Evolutionary conservation across 2,329 filamentous ascomycete species (phyloP).

Genomic region (Ascochyta pisi): DNA sequence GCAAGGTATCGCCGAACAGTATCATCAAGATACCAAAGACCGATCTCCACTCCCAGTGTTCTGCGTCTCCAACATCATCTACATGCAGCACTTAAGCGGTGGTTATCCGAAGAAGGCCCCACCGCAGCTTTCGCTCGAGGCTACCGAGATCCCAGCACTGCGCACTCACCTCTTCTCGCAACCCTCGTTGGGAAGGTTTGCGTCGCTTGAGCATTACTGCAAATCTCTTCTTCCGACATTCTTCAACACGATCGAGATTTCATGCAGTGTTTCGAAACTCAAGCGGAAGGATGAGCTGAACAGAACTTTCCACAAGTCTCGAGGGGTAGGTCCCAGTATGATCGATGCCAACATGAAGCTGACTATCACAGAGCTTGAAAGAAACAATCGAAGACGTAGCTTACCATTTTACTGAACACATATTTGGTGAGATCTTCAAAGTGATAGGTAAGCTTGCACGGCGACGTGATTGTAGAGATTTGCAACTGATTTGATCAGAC

Average conservation of each 20-base stretch:
- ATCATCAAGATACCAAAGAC: constrained; percentile 20
- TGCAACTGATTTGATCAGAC: not conserved
- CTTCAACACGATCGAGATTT: constrained; percentile 28
- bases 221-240: constrained; percentile 5
- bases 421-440: not conserved
- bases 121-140: constrained; percentile 11
- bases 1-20: constrained; percentile 11
- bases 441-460: not conserved
- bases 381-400: not conserved
- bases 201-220: constrained; percentile 9
- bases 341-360: not conserved
- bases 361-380: not conserved
- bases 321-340: constrained; percentile 4
- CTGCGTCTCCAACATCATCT: constrained; percentile 30
- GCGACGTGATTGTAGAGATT: not conserved
- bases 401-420: not conserved
- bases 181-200: constrained; percentile 22
- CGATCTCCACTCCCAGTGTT: constrained; percentile 15
- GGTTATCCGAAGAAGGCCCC: constrained; percentile 3
- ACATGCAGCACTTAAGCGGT: constrained; percentile 21
- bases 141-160: constrained; percentile 26
- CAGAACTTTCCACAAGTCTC: constrained; percentile 11
- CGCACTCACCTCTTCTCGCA: constrained; percentile 18
- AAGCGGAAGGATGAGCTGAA: constrained; percentile 23
- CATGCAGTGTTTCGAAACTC: constrained; percentile 22